These are phyloP conservation scores for Wilhelminamyces savonicus DNA, from an alignment of 805 yeast species.

Conservation along the genomic window DNA sequence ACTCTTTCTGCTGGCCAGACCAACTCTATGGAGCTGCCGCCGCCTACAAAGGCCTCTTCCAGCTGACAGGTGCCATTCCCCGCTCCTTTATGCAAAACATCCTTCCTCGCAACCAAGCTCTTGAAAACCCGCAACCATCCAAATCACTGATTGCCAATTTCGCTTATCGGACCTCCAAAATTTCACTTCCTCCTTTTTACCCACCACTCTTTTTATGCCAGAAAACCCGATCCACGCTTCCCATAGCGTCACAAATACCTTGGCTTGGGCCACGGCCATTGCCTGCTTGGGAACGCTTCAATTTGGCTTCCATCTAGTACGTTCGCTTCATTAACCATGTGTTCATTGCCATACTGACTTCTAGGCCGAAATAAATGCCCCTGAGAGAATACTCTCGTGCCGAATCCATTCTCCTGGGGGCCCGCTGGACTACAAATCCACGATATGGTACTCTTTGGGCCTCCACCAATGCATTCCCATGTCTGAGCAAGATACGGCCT, in stretches of 20 bases:
- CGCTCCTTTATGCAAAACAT: no score
- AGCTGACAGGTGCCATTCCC: no score
- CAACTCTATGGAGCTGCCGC: no score
- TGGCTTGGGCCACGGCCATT: slow-evolving; percentile 31
- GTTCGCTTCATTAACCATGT: no score
- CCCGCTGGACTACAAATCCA: slow-evolving; percentile 11
- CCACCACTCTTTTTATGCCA: slow-evolving; percentile 7
- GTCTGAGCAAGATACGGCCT: slow-evolving; percentile 12
- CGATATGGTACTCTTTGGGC: slow-evolving; percentile 20
- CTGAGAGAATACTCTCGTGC: slow-evolving; percentile 24
- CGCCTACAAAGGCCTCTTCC: no score
- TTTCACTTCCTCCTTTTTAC: slow-evolving; percentile 8
- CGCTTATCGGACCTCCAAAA: slow-evolving; percentile 8
- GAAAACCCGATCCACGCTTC: no score
- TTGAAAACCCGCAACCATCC: no score
- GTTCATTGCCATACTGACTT: no score
- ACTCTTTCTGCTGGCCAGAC: no score
- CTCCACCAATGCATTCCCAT: slow-evolving; percentile 24
- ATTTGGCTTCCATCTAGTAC: slow-evolving; percentile 36
- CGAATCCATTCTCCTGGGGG: slow-evolving; percentile 9
- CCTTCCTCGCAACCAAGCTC: no score
- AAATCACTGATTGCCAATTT: no score
- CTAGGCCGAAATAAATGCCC: slow-evolving; percentile 32
- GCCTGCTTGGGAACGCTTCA: slow-evolving; percentile 31
- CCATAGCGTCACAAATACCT: slow-evolving; percentile 21